These are phyloP conservation scores for Apiospora rasikravindrae DNA, from an alignment of 2,329 filamentous ascomycete species.

Conservation along the genomic window DNA sequence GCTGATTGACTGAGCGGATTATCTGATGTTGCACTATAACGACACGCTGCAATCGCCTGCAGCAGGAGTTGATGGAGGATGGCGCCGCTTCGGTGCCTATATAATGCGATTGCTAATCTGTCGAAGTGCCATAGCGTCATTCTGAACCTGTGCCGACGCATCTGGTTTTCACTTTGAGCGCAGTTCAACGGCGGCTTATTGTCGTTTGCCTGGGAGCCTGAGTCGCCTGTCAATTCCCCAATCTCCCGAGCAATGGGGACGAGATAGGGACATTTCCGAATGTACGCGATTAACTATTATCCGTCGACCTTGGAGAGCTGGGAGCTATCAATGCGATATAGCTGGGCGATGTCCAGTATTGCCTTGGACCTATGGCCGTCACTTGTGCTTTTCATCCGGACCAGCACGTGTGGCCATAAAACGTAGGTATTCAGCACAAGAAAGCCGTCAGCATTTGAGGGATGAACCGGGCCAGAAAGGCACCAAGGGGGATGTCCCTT, in stretches of 20 bases:
- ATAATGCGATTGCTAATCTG: background rate
- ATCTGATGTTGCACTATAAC: background rate
- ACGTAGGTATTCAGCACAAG: background rate
- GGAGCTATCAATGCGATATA: background rate
- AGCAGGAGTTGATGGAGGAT: background rate
- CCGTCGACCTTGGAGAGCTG: background rate
- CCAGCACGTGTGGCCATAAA: background rate
- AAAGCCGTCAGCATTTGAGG: background rate
- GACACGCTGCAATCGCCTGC: background rate
- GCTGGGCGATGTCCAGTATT: background rate
- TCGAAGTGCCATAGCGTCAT: background rate
- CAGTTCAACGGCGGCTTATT: background rate
- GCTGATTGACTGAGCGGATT: slow-evolving; percentile 60
- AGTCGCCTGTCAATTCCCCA: background rate
- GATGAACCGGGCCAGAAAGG: background rate
- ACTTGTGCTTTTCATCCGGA: background rate
- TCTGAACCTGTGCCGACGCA: background rate
- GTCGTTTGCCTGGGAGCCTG: background rate
- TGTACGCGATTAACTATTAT: background rate
- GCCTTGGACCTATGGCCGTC: background rate
- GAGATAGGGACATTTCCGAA: background rate
- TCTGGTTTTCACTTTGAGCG: background rate
- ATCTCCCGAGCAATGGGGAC: background rate
- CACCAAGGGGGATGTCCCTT: background rate
- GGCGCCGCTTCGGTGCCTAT: background rate